phyloP scores from a whole-genome alignment of 345 rosid genomes.

The Pistacia integerrima region DNA sequence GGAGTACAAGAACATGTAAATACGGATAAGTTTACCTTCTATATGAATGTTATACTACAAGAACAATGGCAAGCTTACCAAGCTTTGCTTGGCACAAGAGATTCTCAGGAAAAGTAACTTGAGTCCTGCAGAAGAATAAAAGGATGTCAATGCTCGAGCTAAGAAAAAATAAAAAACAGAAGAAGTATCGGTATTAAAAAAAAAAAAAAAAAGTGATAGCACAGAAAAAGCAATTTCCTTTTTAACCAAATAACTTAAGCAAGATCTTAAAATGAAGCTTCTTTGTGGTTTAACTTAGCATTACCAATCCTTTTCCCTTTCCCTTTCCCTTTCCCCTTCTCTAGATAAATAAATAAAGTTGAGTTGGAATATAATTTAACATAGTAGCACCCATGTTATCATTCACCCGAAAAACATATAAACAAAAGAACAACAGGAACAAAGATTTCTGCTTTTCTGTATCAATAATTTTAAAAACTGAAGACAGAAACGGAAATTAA shows the following conservation, averaged over 20 bases:
- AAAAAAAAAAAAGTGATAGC: not conserved
- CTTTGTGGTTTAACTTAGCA: not conserved
- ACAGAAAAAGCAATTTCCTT: not conserved
- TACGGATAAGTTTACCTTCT: not conserved
- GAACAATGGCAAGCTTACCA: slow-evolving; percentile 23
- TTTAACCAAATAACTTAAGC: not conserved
- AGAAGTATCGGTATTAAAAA: not conserved
- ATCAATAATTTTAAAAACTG: not conserved
- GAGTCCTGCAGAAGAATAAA: slow-evolving; percentile 24
- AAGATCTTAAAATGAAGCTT: not conserved
- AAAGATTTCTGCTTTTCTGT: not conserved
- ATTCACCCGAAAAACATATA: not conserved
- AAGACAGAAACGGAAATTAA: not conserved
- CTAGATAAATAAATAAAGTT: no score
- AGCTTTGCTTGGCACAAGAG: slow-evolving; percentile 30
- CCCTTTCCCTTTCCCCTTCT: no score
- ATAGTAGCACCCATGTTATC: not conserved
- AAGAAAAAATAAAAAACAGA: not conserved
- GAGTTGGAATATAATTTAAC: not conserved
- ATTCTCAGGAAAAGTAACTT: slow-evolving; percentile 23
- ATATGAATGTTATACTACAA: not conserved
- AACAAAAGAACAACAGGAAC: not conserved
- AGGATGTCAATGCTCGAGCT: not conserved
- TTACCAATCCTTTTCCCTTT: not conserved
- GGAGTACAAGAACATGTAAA: not conserved